Percentiles rank a stretch among this genome's conserved stretches.
These are phyloP conservation scores for Volvox carteri DNA, from an alignment of 163 green algal species.

Conservation along the genomic window DNA sequence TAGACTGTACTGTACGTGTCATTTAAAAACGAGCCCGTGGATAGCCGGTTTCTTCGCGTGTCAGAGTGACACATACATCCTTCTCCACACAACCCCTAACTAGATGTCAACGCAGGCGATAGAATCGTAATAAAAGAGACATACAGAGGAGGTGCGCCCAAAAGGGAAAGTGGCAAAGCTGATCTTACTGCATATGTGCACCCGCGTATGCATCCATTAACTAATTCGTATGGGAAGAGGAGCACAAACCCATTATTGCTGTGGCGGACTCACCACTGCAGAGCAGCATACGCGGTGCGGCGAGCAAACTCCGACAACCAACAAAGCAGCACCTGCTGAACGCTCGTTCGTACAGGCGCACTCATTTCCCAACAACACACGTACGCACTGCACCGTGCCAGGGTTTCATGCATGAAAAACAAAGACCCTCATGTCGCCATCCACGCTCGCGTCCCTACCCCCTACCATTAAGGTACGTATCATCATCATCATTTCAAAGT, in stretches of 20 bases:
- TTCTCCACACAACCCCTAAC: conserved; percentile 11
- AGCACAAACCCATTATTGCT: conserved; percentile 46
- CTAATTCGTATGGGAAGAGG: conserved; percentile 22
- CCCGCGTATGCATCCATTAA: conserved; percentile 12
- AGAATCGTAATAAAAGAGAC: conserved; percentile 49
- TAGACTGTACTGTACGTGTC: conserved; percentile 31
- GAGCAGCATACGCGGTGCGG: conserved; percentile 16
- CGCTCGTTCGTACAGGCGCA: conserved; percentile 23
- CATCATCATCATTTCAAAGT: not conserved
- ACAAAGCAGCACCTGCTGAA: conserved; percentile 18
- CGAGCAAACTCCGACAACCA: not conserved
- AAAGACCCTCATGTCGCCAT: conserved; percentile 12
- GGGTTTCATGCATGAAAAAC: conserved; percentile 33
- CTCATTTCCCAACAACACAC: conserved; percentile 14
- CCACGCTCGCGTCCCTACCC: conserved; percentile 22
- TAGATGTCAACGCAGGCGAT: conserved; percentile 5
- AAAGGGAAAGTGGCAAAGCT: conserved; percentile 34
- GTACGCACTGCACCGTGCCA: not conserved
- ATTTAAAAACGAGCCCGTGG: not conserved
- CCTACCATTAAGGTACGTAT: not conserved
- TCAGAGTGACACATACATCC: conserved; percentile 17
- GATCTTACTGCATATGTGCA: conserved; percentile 42
- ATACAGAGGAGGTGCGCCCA: conserved; percentile 34
- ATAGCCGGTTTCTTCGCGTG: not conserved
- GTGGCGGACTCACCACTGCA: conserved; percentile 1